Evolutionary conservation across 2,329 filamentous ascomycete genomes (phyloP).

Genomic region (Stenocarpella maydis): DNA sequence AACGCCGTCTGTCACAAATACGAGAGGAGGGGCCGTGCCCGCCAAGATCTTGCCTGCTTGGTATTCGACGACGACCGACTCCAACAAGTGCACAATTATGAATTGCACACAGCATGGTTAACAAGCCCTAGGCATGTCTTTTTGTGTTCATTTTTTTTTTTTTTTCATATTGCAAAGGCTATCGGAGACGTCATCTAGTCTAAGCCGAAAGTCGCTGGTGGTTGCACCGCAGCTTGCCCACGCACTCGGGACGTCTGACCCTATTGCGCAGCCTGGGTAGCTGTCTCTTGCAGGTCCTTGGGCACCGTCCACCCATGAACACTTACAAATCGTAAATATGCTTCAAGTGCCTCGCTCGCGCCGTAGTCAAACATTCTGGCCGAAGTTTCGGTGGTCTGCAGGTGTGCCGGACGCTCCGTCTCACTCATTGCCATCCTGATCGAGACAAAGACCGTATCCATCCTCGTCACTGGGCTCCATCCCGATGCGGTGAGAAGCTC

Average conservation of each 20-base stretch:
- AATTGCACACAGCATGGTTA: neutral
- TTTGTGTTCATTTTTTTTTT: too few relatives aligned
- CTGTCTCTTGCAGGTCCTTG: conserved; percentile 62
- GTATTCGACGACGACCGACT: neutral
- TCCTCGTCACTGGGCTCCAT: conserved; percentile 76
- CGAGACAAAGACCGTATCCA: conserved; percentile 84
- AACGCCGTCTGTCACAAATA: too few relatives aligned
- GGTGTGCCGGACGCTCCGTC: conserved; percentile 76
- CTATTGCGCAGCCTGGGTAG: conserved; percentile 36
- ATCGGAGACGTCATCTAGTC: neutral
- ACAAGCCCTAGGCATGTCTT: neutral
- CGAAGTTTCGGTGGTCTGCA: conserved; percentile 50
- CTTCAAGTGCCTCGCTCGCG: conserved; percentile 74
- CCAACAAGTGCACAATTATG: neutral
- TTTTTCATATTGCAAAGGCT: neutral
- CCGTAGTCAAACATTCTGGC: conserved; percentile 62
- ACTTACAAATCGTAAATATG: conserved; percentile 73
- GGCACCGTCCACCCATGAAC: conserved; percentile 80
- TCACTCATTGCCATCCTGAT: conserved; percentile 79
- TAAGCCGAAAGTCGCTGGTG: neutral
- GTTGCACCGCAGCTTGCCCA: neutral
- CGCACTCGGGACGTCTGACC: neutral
- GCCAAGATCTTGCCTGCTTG: neutral
- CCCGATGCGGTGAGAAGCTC: conserved; percentile 84
- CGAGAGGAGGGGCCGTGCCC: neutral